Evolutionary conservation across 1,139 yeast genomes (phyloP), one percentile per base, ranked within the genome.

Genomic region (Candida glucosophila): DNA sequence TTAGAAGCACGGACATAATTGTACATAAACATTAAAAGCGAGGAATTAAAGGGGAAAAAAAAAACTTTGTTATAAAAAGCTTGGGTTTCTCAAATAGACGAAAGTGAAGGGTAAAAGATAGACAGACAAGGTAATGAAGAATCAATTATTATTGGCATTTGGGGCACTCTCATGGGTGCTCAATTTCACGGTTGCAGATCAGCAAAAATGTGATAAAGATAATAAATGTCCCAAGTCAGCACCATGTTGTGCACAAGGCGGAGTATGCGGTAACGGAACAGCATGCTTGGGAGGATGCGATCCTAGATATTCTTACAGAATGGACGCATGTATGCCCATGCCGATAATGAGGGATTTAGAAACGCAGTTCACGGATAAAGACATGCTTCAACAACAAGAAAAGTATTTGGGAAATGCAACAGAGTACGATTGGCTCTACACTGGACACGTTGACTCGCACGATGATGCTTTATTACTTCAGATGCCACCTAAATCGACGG

Each of bases 231-330:
- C 95, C 0, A 68, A 72, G 38, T 66, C 62, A 22, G 41, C 54
- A 28, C 95, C 95, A 23, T 85, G 95, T 48, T 85, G 95, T 49
- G 76, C 86, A 12, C 83, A 77, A 39, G 80, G 73, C 41, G 93
- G 94, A 19, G 61, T 56, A n/a, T 85, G 95, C 63, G 95, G 95
- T 29, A 66, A 77, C 10, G 95, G 95, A 2, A 59, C 76, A 3
- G 61, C 67, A 48, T 85, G 95, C 59, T 61, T 85, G 26, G 88
- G 85, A 25, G 90, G 93, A 10, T 82, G 94, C 53, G 83, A 81
- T 49, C 73, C 81, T 22, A 57, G 74, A 40, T 69, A 46, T 44
- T 80, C 92, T 1, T 77, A 49, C 52, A 70, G 69, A 44, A 48
- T 69, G 30, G 43, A 68, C 5, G 70, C 90, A 6, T 82, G 94